A percentile compares a stretch with the other conserved stretches of the same genome.
Evolutionary conservation across 305 asterid species (phyloP).

Genomic region (Solanum hybrid): DNA sequence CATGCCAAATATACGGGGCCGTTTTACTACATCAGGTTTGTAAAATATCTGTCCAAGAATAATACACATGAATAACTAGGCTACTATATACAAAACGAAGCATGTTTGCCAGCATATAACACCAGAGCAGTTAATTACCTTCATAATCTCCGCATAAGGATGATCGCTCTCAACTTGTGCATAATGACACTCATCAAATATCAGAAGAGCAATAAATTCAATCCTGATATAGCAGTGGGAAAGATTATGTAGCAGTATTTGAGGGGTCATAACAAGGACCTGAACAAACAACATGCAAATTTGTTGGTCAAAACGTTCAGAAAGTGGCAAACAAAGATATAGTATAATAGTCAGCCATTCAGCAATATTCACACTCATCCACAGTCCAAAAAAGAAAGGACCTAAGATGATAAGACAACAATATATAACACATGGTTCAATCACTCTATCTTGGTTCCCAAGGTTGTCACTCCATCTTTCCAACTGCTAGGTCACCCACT

Average conservation of each 20-base stretch:
- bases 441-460: neutral
- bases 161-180: constrained; percentile 91
- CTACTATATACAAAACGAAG: neutral
- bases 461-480: neutral
- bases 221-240: constrained; percentile 80
- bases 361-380: neutral
- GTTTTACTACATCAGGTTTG: constrained; percentile 37
- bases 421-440: neutral
- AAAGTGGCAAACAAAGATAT: neutral
- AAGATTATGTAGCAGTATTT: constrained; percentile 62
- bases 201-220: constrained; percentile 78
- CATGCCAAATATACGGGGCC: constrained; percentile 98
- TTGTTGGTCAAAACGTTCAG: constrained; percentile 6
- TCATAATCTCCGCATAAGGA: constrained; percentile 97
- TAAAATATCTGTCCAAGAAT: constrained; percentile 56
- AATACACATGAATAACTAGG: constrained; percentile 7
- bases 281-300: constrained; percentile 30
- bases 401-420: neutral
- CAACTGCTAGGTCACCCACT: neutral
- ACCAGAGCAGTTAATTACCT: constrained; percentile 37
- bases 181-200: constrained; percentile 97
- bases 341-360: neutral
- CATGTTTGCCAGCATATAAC: neutral
- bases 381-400: neutral
- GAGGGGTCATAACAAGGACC: constrained; percentile 98